Evolutionary conservation across 352 stramenopile species (phyloP), one percentile per base, ranked within the genome.

Genomic region (Globisporangium alternatum): DNA sequence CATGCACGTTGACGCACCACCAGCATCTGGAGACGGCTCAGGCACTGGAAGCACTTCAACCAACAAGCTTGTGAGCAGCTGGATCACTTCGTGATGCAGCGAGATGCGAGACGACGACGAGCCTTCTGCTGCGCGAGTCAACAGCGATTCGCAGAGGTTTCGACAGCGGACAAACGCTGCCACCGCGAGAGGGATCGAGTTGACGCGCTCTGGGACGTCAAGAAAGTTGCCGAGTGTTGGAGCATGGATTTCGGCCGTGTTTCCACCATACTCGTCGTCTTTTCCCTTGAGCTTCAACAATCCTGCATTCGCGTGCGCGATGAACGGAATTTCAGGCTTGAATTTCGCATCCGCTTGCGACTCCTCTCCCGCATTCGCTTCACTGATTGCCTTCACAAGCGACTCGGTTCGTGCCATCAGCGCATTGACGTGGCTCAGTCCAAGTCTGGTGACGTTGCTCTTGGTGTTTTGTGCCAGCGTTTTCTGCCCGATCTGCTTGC

Each of bases 81-180:
- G 88, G 51, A 95, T 93, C 31, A 95, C 85, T 86, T 97, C 82
- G 43, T 96, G 79, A 58, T 97, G 89, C 41, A 97, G 70, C 2
- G 86, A 88, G 21, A 97, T 76, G n/a, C 86, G 83, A 39, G 88
- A 97, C n/a, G 89, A 97, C 7, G 86, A 96, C 10, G 89, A 97
- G 7, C 88, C 89, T 51, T 96, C 89, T 4, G 83, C 84, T 19
- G 87, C 88, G 62, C 89, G 80, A 52, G 85, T 80, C 10, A 96
- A 65, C 17, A 97, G 69, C 19, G 83, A 86, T 53, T 94, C 84
- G 53, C 88, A 96, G 25, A 97, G 68, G 44, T 74, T 72, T 43
- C 80, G 70, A 49, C 88, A 97, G 12, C 89, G 75, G 17, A 93
- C 80, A 66, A 97, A 92, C 21, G 86, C 79, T 17, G 80, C 86